Percentiles rank a stretch among this genome's conserved stretches.
Conservation (phyloP, 2,329 filamentous ascomycete species). For the Allantophomopsis lycopodina region DNA sequence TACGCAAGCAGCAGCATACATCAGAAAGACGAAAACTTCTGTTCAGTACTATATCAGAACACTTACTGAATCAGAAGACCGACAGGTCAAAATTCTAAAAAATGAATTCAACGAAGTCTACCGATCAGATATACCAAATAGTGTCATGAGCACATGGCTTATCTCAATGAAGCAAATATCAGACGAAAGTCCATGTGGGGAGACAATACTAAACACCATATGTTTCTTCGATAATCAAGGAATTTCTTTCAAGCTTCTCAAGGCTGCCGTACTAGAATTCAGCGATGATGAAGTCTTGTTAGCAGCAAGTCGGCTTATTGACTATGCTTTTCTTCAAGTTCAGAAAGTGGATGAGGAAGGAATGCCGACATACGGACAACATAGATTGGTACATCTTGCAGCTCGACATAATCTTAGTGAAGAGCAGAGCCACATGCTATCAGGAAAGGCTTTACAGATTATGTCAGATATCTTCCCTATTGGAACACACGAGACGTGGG, state of each 20-base stretch:
- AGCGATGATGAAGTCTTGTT: conserved; percentile 5
- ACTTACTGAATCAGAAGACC: conserved; percentile 9
- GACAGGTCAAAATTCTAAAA: conserved; percentile 8
- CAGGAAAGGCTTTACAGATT: conserved; percentile 9
- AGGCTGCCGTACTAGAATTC: conserved; percentile 5
- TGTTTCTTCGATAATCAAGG: conserved; percentile 19
- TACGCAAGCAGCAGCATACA: conserved; percentile 18
- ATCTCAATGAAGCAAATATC: conserved; percentile 20
- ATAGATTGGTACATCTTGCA: conserved; percentile 7
- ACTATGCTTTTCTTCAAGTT: conserved; percentile 20
- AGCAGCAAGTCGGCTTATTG: conserved; percentile 15
- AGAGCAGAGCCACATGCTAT: conserved; percentile 10
- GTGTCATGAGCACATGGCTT: conserved; percentile 19
- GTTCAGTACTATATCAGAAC: conserved; percentile 13
- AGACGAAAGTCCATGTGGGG: conserved; percentile 14
- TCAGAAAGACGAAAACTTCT: conserved; percentile 13
- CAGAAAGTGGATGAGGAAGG: conserved; percentile 2
- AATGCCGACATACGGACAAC: conserved; percentile 4
- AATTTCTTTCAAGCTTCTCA: conserved; percentile 16
- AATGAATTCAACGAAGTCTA: conserved; percentile 14
- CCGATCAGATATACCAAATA: conserved; percentile 17
- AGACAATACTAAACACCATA: conserved; percentile 17
- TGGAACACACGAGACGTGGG: conserved; percentile 7
- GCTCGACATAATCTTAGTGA: conserved; percentile 3
- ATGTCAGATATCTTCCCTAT: conserved; percentile 10